Evolutionary conservation across 73 alveolate genomes (phyloP), one percentile per base, ranked within the genome.

Genomic region (Symbiodinium natans): DNA sequence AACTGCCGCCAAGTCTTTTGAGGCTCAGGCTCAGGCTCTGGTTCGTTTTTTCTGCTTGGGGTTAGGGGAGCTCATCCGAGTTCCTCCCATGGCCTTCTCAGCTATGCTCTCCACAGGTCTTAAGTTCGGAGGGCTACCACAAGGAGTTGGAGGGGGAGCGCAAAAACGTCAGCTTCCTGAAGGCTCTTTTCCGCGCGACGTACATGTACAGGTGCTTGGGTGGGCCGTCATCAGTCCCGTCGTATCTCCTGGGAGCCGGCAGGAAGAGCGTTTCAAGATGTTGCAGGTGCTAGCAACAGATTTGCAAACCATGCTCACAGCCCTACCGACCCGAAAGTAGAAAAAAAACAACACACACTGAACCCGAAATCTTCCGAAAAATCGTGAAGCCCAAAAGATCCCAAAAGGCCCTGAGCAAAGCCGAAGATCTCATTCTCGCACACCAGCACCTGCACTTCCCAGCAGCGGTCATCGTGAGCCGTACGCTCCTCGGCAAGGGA

Each of bases 201-300:
- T 63, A 63, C 97, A 90, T 90, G 88, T 90, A 90, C 42, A 90
- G 88, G 54, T 90, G 97, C 89, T 90, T 90, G 48, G 97, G 97
- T 8, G 97, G 97, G 3, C 97, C 97, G 80, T 63, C 77, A 42
- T 73, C 88, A 25, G 11, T 41, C 7, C 97, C 88, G 31, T 41
- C 89, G 83, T 90, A 90, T 15, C 80, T 90, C 97, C 97, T 90
- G 31, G 59, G 21, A 46, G n/a, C n/a, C n/a, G n/a, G n/a, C n/a
- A 46, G 59, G 59, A 6, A 13, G 59, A 46, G 59, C 59, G 59
- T 46, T 46, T 6, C 59, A 6, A 6, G n/a, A n/a, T n/a, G n/a
- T n/a, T n/a, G n/a, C n/a, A n/a, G n/a, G n/a, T n/a, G n/a, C n/a
- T n/a, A n/a, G n/a, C n/a, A n/a, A n/a, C n/a, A n/a, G n/a, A n/a